Percentiles rank a stretch among this genome's conserved stretches.
Evolutionary conservation across 257 asterid genomes (phyloP).

Genomic region (Lantana camara): DNA sequence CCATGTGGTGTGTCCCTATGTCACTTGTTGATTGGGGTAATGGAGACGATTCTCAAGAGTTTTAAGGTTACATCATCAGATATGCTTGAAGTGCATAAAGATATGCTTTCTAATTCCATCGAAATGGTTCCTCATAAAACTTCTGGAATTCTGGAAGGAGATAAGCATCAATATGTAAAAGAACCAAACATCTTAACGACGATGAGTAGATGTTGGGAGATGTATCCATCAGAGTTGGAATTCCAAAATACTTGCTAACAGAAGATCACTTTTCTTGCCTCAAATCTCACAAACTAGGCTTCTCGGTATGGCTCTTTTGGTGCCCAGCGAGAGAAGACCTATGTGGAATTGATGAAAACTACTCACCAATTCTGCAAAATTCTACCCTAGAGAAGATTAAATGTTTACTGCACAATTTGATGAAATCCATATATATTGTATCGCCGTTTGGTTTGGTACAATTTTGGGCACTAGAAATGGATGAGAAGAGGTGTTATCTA

Average conservation of each 20-base stretch:
- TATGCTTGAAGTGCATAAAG: no score
- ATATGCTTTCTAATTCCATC: no score
- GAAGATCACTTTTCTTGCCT: not conserved
- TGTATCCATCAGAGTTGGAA: no score
- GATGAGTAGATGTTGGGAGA: not conserved
- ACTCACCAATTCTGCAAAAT: no score
- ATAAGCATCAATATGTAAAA: no score
- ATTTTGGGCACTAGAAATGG: constrained; percentile 11
- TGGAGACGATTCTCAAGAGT: constrained; percentile 4
- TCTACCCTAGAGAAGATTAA: not conserved
- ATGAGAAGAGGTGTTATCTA: not conserved
- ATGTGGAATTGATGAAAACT: no score
- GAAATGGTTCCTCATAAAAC: no score
- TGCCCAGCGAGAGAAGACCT: not conserved
- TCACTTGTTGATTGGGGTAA: not conserved
- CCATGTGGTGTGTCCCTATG: not conserved
- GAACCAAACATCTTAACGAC: no score
- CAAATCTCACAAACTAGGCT: no score
- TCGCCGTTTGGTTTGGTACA: not conserved
- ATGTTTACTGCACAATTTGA: not conserved
- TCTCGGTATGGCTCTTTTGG: not conserved
- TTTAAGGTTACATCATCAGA: not conserved
- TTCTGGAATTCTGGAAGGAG: no score
- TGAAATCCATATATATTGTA: rapidly evolving
- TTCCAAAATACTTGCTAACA: not conserved